Evolutionary conservation across 306 rosid species (phyloP).

Genomic region (Malus orientalis): DNA sequence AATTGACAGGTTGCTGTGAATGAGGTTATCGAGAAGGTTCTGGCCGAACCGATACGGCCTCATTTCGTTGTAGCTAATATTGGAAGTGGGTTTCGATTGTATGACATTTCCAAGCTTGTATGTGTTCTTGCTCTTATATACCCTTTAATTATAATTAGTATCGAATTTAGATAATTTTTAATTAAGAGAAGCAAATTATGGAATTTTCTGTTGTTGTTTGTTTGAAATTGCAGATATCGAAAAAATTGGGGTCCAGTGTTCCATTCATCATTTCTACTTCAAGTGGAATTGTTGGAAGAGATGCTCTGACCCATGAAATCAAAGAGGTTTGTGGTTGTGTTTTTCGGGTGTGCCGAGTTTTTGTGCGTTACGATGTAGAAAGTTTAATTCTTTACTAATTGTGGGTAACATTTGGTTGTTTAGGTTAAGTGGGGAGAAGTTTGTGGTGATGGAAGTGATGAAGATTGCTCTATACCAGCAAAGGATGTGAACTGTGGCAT

Average conservation of each 20-base stretch:
- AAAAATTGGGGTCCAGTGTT: slow-evolving; percentile 32
- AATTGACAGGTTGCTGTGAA: slow-evolving; percentile 49
- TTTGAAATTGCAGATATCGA: slow-evolving; percentile 27
- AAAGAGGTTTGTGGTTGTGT: slow-evolving; percentile 45
- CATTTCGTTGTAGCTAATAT: slow-evolving; percentile 49
- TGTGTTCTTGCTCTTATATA: neutral
- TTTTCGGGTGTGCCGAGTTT: neutral
- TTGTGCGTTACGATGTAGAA: neutral
- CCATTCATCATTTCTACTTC: slow-evolving; percentile 46
- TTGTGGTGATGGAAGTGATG: slow-evolving; percentile 15
- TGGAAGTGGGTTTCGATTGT: slow-evolving; percentile 38
- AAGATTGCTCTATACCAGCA: neutral
- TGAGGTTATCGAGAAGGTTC: slow-evolving; percentile 52
- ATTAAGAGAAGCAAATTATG: neutral
- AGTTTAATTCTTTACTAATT: neutral
- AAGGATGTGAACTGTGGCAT: slow-evolving; percentile 39
- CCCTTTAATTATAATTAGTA: neutral
- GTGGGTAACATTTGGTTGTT: slow-evolving; percentile 4
- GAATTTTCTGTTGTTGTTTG: neutral
- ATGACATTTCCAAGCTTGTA: slow-evolving; percentile 38
- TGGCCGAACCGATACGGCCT: slow-evolving; percentile 68
- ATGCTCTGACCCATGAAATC: slow-evolving; percentile 43
- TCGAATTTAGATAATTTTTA: neutral
- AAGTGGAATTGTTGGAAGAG: slow-evolving; percentile 60
- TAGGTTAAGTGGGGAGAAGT: slow-evolving; percentile 30